Evolutionary conservation across 2,329 filamentous ascomycete genomes (phyloP).

Genomic region (Microdochium paspali): DNA sequence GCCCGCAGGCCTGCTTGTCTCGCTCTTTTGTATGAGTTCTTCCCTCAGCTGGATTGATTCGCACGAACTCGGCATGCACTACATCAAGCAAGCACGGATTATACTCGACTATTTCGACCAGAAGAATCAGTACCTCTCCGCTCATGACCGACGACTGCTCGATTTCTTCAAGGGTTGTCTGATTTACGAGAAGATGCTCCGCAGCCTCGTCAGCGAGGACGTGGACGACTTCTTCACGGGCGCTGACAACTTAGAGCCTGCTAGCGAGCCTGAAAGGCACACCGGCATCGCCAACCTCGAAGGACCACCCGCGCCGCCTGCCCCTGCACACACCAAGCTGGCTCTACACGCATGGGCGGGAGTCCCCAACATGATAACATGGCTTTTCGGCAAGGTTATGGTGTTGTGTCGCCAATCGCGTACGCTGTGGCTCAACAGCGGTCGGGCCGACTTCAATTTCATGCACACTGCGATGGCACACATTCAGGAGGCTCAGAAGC

Average conservation of each 20-base stretch:
- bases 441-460: slow-evolving; percentile 3
- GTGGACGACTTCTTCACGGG: slow-evolving; percentile 12
- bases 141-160: slow-evolving; percentile 8
- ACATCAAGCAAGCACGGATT: slow-evolving; percentile 11
- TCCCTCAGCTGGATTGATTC: slow-evolving; percentile 17
- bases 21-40: slow-evolving; percentile 18
- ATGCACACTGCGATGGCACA: slow-evolving; percentile 13
- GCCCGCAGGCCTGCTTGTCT: slow-evolving; percentile 13
- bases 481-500: slow-evolving; percentile 8
- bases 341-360: slow-evolving; percentile 14
- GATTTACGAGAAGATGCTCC: slow-evolving; percentile 17
- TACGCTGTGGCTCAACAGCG: slow-evolving; percentile 10
- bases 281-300: too few relatives aligned
- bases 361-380: slow-evolving; percentile 11
- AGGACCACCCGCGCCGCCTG: too few relatives aligned
- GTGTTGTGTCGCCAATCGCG: slow-evolving; percentile 14
- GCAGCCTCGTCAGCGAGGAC: slow-evolving; percentile 16
- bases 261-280: slow-evolving; percentile 12
- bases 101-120: slow-evolving; percentile 11
- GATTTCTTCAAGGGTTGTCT: slow-evolving; percentile 18
- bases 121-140: slow-evolving; percentile 1
- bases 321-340: slow-evolving; percentile 1
- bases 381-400: slow-evolving; percentile 15
- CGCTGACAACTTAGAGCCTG: slow-evolving; percentile 7
- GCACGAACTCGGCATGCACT: slow-evolving; percentile 13